These are phyloP conservation scores for Akanthomyces muscarius DNA, from an alignment of 2,329 filamentous ascomycete genomes.

Conservation along the genomic window DNA sequence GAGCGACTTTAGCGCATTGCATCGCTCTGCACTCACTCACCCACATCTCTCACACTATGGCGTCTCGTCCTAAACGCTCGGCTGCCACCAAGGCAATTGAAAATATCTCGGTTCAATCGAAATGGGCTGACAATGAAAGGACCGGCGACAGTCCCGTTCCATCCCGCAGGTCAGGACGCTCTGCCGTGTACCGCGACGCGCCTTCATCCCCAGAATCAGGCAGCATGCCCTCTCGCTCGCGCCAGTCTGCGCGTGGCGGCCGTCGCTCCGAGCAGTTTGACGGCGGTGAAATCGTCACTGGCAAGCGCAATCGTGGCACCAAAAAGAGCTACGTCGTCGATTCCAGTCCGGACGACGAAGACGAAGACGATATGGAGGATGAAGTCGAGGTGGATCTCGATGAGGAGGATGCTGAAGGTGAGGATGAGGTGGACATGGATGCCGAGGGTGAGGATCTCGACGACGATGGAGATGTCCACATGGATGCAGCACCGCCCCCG, in stretches of 20 bases:
- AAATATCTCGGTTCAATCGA: conserved; percentile 40
- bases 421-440: conserved; percentile 34
- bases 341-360: conserved; percentile 48
- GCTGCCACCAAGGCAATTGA: conserved; percentile 41
- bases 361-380: conserved; percentile 39
- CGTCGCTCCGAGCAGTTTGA: conserved; percentile 38
- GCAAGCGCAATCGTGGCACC: conserved; percentile 50
- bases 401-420: conserved; percentile 36
- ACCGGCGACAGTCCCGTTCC: conserved; percentile 44
- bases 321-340: conserved; percentile 60
- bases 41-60: conserved; percentile 33
- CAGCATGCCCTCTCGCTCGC: conserved; percentile 25
- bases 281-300: conserved; percentile 45
- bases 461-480: conserved; percentile 38
- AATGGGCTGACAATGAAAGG: conserved; percentile 35
- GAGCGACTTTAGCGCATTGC: conserved; percentile 3
- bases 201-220: conserved; percentile 46
- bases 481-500: conserved; percentile 38
- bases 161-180: conserved; percentile 48
- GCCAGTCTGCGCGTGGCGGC: conserved; percentile 44
- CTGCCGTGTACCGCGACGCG: conserved; percentile 40
- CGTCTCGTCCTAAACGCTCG: conserved; percentile 45
- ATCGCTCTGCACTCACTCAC: not conserved
- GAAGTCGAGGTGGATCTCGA: conserved; percentile 33
- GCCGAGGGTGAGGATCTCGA: conserved; percentile 40